phyloP scores from a whole-genome alignment of 768 basidiomycete species.

The Mrakia frigida region DNA sequence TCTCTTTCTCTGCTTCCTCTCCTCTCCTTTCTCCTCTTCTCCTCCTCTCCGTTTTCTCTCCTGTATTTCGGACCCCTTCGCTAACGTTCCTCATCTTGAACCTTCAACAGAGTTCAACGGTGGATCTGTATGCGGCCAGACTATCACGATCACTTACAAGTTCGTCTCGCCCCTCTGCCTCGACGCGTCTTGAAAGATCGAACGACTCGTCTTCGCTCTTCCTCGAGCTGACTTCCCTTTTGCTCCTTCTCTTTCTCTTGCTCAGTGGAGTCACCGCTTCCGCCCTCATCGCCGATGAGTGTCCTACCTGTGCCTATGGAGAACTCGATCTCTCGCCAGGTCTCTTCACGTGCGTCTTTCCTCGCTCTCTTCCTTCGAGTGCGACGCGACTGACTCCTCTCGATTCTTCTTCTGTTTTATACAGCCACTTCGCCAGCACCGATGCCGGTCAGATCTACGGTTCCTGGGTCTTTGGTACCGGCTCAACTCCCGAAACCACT shows the following conservation, averaged over 20 bases:
- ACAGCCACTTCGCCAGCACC: conserved; percentile 2
- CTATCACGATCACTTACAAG: conserved; percentile 3
- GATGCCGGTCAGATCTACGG: neutral
- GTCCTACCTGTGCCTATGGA: conserved; percentile 40
- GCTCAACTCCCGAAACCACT: neutral
- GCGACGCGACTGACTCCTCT: neutral
- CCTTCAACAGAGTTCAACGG: neutral
- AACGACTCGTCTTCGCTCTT: too few relatives aligned
- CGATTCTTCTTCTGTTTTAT: neutral
- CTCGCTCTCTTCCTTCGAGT: neutral
- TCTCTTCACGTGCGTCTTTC: conserved; percentile 34
- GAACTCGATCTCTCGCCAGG: conserved; percentile 40
- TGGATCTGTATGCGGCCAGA: neutral
- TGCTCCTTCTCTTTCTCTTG: neutral
- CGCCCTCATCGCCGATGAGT: conserved; percentile 40
- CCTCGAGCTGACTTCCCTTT: neutral
- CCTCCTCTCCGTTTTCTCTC: neutral
- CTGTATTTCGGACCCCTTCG: too few relatives aligned
- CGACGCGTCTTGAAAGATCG: neutral
- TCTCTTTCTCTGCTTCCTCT: neutral
- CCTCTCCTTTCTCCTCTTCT: neutral
- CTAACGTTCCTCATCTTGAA: neutral
- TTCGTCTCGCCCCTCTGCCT: neutral
- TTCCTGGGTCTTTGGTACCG: neutral
- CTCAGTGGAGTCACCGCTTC: conserved; percentile 38